These are phyloP conservation scores for Fragaria vesca DNA, from an alignment of 306 rosid species.

Conservation along the genomic window DNA sequence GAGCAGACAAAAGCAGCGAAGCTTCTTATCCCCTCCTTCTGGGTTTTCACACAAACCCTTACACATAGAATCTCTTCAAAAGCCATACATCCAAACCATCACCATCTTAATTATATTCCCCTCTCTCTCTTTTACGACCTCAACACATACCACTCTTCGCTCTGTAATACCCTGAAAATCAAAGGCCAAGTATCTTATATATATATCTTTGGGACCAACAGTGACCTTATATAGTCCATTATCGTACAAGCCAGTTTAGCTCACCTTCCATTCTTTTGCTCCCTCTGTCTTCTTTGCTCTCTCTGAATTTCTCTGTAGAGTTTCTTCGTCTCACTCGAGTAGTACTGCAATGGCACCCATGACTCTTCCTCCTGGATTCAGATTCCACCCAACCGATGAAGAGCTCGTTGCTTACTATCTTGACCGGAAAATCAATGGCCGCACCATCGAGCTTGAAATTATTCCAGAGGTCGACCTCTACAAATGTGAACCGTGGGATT, in stretches of 20 bases:
- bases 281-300: constrained; percentile 2
- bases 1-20: constrained; percentile 99
- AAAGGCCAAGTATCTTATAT: constrained; percentile 23
- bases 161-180: constrained; percentile 15
- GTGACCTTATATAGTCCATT: constrained; percentile 70
- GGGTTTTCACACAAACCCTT: constrained; percentile 61
- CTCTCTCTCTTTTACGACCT: neutral
- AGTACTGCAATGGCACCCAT: constrained; percentile 69
- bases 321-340: constrained; percentile 2
- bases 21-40: constrained; percentile 79
- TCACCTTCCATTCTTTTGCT: constrained; percentile 20
- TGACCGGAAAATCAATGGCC: constrained; percentile 80
- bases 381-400: constrained; percentile 97
- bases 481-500: constrained; percentile 98
- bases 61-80: constrained; percentile 72
- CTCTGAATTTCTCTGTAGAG: neutral
- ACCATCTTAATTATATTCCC: constrained; percentile 4
- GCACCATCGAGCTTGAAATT: constrained; percentile 87
- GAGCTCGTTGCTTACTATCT: constrained; percentile 93
- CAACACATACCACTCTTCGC: neutral
- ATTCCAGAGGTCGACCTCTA: constrained; percentile 95
- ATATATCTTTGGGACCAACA: constrained; percentile 31
- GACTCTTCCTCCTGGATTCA: constrained; percentile 97
- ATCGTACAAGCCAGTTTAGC: constrained; percentile 38
- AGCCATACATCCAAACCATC: constrained; percentile 30